Percentiles rank a stretch among this genome's conserved stretches.
phyloP scores from a whole-genome alignment of 768 basidiomycete species.

The Mrakia gelida region DNA sequence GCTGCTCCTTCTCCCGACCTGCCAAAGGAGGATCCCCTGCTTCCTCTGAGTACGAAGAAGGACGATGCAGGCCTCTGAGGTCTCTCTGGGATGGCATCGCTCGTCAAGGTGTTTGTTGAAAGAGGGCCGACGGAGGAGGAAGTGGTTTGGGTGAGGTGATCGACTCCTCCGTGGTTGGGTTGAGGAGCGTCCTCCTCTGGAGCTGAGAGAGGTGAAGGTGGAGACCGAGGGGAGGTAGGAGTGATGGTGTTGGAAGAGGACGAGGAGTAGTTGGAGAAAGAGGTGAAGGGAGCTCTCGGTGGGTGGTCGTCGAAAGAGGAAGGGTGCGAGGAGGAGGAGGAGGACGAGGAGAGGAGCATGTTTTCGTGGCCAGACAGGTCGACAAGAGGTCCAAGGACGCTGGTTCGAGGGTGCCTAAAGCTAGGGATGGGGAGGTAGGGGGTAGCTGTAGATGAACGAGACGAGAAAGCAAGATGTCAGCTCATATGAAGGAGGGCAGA shows the following conservation, averaged over 20 bases:
- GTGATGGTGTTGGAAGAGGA: conserved; percentile 14
- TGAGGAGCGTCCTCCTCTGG: background rate
- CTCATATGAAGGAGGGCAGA: background rate
- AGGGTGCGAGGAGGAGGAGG: background rate
- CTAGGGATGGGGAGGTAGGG: background rate
- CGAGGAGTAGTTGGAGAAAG: conserved; percentile 5
- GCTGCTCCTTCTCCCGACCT: background rate
- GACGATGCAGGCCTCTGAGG: background rate
- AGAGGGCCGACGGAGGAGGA: background rate
- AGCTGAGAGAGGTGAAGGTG: background rate
- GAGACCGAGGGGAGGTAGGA: background rate
- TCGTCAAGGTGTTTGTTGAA: background rate
- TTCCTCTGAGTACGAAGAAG: background rate
- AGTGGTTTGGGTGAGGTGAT: background rate
- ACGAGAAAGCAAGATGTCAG: background rate
- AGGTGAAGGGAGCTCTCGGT: background rate
- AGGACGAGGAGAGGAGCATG: background rate
- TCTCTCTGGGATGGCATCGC: background rate
- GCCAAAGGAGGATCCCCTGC: background rate
- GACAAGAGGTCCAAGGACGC: background rate
- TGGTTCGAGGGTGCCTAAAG: background rate
- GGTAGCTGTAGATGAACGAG: background rate
- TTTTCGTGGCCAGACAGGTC: background rate
- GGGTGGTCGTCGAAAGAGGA: conserved; percentile 1
- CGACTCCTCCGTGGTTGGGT: background rate